Percentiles rank a stretch among this genome's conserved stretches.
These are phyloP conservation scores for Leccinum incarnatum DNA, from an alignment of 768 basidiomycete species.

Conservation along the genomic window DNA sequence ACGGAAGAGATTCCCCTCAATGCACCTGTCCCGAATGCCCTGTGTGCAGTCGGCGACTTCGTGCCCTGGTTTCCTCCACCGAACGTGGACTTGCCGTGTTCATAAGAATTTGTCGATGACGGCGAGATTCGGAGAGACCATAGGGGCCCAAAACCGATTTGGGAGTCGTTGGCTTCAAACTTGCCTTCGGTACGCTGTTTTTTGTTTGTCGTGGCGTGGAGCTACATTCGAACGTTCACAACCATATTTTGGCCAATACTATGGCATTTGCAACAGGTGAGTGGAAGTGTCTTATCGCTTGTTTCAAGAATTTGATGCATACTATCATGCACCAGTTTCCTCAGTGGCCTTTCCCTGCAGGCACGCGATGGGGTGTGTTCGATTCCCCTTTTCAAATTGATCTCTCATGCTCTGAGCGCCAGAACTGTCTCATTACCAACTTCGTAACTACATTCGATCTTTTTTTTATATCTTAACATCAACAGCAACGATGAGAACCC, in stretches of 20 bases:
- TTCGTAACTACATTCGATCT: slow-evolving; percentile 32
- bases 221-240: not conserved
- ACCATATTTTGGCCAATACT: not conserved
- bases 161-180: slow-evolving; percentile 14
- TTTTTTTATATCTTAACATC: slow-evolving; percentile 10
- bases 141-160: slow-evolving; percentile 11
- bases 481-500: slow-evolving; percentile 38
- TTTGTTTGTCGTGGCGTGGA: not conserved
- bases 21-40: slow-evolving; percentile 12
- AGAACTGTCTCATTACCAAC: slow-evolving; percentile 34
- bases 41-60: slow-evolving; percentile 5
- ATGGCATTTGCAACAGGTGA: not conserved
- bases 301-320: not conserved
- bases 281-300: not conserved
- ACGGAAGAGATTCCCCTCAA: slow-evolving; percentile 14
- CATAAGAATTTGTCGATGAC: slow-evolving; percentile 8
- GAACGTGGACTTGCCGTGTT: slow-evolving; percentile 7
- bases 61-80: slow-evolving; percentile 10
- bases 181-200: slow-evolving; percentile 9
- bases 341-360: slow-evolving; percentile 18
- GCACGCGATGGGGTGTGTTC: slow-evolving; percentile 13
- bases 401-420: not conserved
- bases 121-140: slow-evolving; percentile 8
- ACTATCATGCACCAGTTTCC: not conserved
- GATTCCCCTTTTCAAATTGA: not conserved